Evolutionary conservation across 2,329 filamentous ascomycete genomes (phyloP), one percentile per base, ranked within the genome.

Genomic region (Fusarium incarnatum): DNA sequence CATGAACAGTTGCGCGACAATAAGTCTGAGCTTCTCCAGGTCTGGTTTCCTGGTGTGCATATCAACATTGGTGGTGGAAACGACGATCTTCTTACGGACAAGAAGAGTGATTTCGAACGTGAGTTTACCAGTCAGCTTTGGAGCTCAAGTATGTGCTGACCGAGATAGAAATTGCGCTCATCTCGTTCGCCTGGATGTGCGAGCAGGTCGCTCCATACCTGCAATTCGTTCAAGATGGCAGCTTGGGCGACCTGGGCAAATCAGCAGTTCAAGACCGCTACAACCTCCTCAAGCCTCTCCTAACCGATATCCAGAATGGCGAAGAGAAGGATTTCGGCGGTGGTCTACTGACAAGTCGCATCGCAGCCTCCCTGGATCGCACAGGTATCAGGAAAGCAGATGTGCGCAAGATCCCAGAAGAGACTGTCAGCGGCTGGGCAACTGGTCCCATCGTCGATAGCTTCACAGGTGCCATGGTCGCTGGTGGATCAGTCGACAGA

Each of bases 31-130:
- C 54, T 75, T 7, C 32, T 71, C 22, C 74, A 76, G 22, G 73
- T 75, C 23, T 76, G 74, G 74, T 76, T 76, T 47, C 74, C 74
- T 1, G 73, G 73, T n/a, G 67, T 75, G 8, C 73, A 75, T 37
- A 73, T 71, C 62, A 75, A 75, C 56, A 75, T 75, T 57, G 73
- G 73, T 15, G 73, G 73, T 6, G 73, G 73, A 13, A 71, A 56
- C 11, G 67, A 68, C 32, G 59, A 65, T 16, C 64, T 67, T 28
- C 49, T 75, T 16, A 66, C 55, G 7, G 63, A 72, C 8, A 73
- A 73, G 46, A 69, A 72, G 68, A 73, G 73, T 42, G 73, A 75
- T 30, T 57, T 75, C 20, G 73, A 75, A 46, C 70, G 72, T 74
- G 25, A 70, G 63, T 62, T 32, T 8, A 13, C 10, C 11, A 11